Percentiles rank a stretch among this genome's conserved stretches.
Conservation (phyloP, 1,139 yeast species). For the Suhomyces terraborum region DNA sequence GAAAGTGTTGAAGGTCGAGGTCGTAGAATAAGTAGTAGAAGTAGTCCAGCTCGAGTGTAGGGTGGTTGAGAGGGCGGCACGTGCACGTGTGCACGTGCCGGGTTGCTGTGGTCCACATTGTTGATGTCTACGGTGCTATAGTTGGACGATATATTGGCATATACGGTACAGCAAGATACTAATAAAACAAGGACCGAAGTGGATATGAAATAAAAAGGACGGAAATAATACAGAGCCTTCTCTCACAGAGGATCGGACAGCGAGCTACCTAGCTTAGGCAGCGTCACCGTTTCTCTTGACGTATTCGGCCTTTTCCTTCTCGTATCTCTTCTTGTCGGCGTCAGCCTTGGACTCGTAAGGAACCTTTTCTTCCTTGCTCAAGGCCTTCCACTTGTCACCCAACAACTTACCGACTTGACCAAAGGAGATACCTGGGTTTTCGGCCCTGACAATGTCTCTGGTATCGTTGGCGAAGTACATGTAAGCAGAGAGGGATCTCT, state of each 20-base stretch:
- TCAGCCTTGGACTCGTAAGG: slow-evolving; percentile 94
- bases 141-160: slow-evolving; percentile 11
- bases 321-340: slow-evolving; percentile 96
- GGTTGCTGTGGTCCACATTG: too few relatives aligned
- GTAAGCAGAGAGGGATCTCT: slow-evolving; percentile 96
- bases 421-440: slow-evolving; percentile 90
- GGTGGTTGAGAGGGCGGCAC: not conserved
- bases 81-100: not conserved
- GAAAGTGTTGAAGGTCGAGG: too few relatives aligned
- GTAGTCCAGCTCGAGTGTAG: too few relatives aligned
- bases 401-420: slow-evolving; percentile 90
- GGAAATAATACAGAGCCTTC: slow-evolving; percentile 13
- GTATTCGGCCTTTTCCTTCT: slow-evolving; percentile 92
- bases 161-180: slow-evolving; percentile 14
- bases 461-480: slow-evolving; percentile 98
- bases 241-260: slow-evolving; percentile 6
- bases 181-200: slow-evolving; percentile 14
- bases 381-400: slow-evolving; percentile 96
- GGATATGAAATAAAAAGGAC: slow-evolving; percentile 13
- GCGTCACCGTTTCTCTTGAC: slow-evolving; percentile 46
- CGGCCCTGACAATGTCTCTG: slow-evolving; percentile 92
- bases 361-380: slow-evolving; percentile 73
- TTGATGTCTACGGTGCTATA: not conserved
- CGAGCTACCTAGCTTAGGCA: slow-evolving; percentile 2
- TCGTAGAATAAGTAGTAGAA: too few relatives aligned